Base-by-base conservation (phyloP, 2,329 filamentous ascomycete species). In the Madurella mycetomatis region DNA sequence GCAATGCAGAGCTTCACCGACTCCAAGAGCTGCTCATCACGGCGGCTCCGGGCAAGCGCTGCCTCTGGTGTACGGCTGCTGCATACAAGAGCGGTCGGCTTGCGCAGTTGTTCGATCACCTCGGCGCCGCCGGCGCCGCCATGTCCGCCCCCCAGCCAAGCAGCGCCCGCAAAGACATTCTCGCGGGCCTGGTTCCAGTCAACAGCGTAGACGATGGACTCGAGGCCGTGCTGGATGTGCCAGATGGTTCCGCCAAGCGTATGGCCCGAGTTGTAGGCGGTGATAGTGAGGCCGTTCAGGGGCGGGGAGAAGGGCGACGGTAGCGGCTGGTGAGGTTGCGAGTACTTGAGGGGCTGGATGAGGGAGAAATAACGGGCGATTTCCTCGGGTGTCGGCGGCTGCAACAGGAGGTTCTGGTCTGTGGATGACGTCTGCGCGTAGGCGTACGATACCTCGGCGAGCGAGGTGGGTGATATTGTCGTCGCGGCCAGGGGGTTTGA, bases 181-280 rank as follows among this genome's bases (percentile, higher is more conserved):
- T 99, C 94, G 62, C 90, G 84, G n/a, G 88, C 90, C 72, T 96
- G 92, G 64, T 96, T 96, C 94, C 94, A 99, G 67, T 97, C 92
- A 16, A 96, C 90, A 0, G 94, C 92, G 65, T 99, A 97, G 1
- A 99, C 92, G 41, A 99, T 92, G 1, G 92, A 96, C 70, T 99
- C 94, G 67, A 96, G 81, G 0, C 92, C 91, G 74, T 97, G 91
- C 66, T 97, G 92, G 60, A 99, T 92, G 66, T 97, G 92, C 94
- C 94, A 99, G 75, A 99, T 96, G 19, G 94, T 97, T 53, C 94
- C 94, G 69, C 94, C 94, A 0, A 97, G 81, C 0, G 92, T 96
- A 68, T 96, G 92, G 60, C 94, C 94, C 8, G 94, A 91, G 72
- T 95, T 95, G 74, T 97, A 97, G 0, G 94, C 94, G 1, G 94